phyloP scores from a whole-genome alignment of 345 rosid species.

The Brassica carinata region DNA sequence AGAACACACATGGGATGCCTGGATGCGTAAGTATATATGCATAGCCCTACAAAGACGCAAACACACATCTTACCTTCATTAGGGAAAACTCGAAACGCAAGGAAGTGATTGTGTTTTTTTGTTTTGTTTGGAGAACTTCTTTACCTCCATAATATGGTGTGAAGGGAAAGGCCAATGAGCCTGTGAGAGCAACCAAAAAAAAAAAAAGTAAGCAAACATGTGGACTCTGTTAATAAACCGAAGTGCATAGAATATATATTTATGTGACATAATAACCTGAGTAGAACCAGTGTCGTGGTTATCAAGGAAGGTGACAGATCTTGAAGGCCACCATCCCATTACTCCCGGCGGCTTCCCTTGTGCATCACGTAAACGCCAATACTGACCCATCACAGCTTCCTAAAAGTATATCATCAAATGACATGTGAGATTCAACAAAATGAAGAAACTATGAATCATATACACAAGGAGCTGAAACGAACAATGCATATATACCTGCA shows the following conservation, averaged over 20 bases:
- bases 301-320: slow-evolving; percentile 85
- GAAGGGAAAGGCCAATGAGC: slow-evolving; percentile 92
- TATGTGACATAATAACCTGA: slow-evolving; percentile 44
- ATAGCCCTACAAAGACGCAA: slow-evolving; percentile 60
- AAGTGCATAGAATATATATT: not conserved
- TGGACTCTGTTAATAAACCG: not conserved
- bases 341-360: slow-evolving; percentile 93
- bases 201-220: slow-evolving; percentile 20
- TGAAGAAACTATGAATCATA: not conserved
- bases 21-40: slow-evolving; percentile 93
- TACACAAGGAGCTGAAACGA: slow-evolving; percentile 1
- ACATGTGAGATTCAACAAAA: not conserved
- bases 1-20: slow-evolving; percentile 82
- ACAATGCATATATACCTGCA: slow-evolving; percentile 52
- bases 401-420: slow-evolving; percentile 26
- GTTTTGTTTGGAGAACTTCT: not conserved
- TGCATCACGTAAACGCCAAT: slow-evolving; percentile 77
- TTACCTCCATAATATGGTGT: slow-evolving; percentile 80
- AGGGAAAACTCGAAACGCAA: not conserved
- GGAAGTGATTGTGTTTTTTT: not conserved
- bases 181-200: slow-evolving; percentile 43
- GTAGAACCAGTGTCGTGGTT: slow-evolving; percentile 97
- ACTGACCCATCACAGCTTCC: slow-evolving; percentile 92
- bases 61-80: not conserved
- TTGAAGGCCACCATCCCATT: slow-evolving; percentile 97